A percentile compares a stretch with the other conserved stretches of the same genome.
Evolutionary conservation across 129 eudicot species (phyloP).

Genomic region (Logfia minima): DNA sequence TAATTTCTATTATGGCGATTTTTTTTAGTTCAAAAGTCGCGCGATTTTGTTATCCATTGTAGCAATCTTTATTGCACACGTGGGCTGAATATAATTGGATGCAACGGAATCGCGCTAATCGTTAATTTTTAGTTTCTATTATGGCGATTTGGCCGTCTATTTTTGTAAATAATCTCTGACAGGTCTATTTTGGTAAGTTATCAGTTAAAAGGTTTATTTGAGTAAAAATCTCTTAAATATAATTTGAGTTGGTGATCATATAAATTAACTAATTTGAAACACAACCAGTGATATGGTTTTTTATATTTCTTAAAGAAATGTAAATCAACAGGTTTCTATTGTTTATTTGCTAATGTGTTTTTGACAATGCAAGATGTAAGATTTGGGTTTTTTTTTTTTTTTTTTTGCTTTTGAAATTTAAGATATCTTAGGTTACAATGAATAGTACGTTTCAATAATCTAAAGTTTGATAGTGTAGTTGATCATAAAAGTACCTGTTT

Average conservation of each 20-base stretch:
- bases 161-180: too few species aligned
- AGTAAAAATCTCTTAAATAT: conserved; percentile 1
- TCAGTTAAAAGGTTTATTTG: too few species aligned
- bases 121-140: too few species aligned
- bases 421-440: neutral
- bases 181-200: too few species aligned
- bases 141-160: too few species aligned
- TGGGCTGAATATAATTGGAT: too few species aligned
- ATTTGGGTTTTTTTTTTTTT: too few species aligned
- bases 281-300: neutral
- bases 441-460: neutral
- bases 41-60: too few species aligned
- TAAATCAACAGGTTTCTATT: neutral
- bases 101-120: too few species aligned
- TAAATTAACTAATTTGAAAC: neutral
- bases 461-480: neutral
- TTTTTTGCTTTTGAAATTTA: neutral
- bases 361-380: conserved; percentile 6
- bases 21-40: too few species aligned
- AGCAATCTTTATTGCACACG: too few species aligned
- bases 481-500: neutral
- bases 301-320: conserved; percentile 1
- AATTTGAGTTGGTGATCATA: conserved; percentile 4
- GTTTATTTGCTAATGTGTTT: neutral
- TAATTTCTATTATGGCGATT: too few species aligned